phyloP scores from a whole-genome alignment of 257 asterid species.

The Solanum corneliomulleri region DNA sequence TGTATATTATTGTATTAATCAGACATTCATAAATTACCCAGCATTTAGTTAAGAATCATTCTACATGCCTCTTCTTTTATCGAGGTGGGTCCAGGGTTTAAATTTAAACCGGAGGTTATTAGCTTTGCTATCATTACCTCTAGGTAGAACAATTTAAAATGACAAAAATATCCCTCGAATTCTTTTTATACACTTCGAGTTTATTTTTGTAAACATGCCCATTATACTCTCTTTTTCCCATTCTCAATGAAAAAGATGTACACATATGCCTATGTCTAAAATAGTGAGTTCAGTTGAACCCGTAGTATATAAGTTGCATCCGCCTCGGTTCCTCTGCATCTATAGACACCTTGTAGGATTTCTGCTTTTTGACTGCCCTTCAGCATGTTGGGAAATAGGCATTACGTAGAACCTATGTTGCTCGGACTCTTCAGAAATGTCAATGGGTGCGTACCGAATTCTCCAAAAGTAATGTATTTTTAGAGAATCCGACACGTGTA shows the following conservation, averaged over 20 bases:
- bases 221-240: neutral
- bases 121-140: neutral
- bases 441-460: too few species aligned
- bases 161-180: neutral
- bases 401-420: neutral
- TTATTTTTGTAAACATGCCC: neutral
- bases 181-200: accelerated
- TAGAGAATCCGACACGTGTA: too few species aligned
- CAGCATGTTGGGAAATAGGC: neutral
- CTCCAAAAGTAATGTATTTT: too few species aligned
- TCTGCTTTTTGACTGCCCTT: neutral
- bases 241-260: neutral
- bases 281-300: neutral
- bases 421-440: too few species aligned
- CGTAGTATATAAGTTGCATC: neutral
- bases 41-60: neutral
- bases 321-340: neutral
- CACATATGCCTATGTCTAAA: neutral
- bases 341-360: neutral
- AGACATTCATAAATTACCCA: neutral
- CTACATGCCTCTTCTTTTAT: neutral
- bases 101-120: neutral
- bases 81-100: neutral
- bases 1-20: neutral
- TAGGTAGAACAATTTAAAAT: neutral